Evolutionary conservation across 495 filamentous ascomycete genomes (phyloP).

Genomic region (Lasiosphaeria ovina): DNA sequence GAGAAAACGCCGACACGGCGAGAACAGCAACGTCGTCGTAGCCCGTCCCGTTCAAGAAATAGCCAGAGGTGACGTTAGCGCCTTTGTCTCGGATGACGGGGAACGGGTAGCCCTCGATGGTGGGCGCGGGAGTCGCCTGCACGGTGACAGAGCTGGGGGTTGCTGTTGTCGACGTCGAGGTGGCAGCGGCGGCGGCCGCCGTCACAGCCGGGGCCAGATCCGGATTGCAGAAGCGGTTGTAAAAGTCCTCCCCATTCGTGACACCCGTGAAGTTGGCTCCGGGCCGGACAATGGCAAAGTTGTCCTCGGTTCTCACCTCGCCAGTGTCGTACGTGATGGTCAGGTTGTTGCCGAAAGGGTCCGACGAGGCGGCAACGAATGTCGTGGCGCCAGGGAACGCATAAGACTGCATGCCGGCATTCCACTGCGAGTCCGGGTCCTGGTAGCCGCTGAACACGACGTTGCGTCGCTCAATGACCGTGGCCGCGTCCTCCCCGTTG

Average conservation of each 20-base stretch:
- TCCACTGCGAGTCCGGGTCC: constrained; percentile 37
- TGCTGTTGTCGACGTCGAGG: constrained; percentile 3
- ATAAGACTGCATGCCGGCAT: constrained; percentile 20
- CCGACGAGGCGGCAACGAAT: constrained; percentile 14
- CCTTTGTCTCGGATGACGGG: constrained; percentile 23
- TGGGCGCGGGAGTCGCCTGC: constrained; percentile 10
- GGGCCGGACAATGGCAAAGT: constrained; percentile 21
- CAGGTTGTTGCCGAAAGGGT: constrained; percentile 22
- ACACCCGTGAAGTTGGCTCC: constrained; percentile 24
- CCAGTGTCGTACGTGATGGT: constrained; percentile 29
- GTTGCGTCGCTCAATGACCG: constrained; percentile 22
- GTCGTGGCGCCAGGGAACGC: constrained; percentile 12
- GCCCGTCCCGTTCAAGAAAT: constrained; percentile 37
- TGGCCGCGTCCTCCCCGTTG: constrained; percentile 32
- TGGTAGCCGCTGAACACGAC: constrained; percentile 25
- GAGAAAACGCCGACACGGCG: constrained; percentile 24
- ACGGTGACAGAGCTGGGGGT: constrained; percentile 4
- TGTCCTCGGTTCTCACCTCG: constrained; percentile 14
- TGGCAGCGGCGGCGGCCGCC: neutral
- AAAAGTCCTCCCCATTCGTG: constrained; percentile 24
- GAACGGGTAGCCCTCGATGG: constrained; percentile 22
- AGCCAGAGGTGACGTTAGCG: constrained; percentile 31
- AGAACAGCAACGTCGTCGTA: constrained; percentile 43
- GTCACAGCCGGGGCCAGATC: constrained; percentile 7
- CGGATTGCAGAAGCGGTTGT: constrained; percentile 31